These are phyloP conservation scores for Venturia pyrina DNA, from an alignment of 2,329 filamentous ascomycete genomes.

Conservation along the genomic window DNA sequence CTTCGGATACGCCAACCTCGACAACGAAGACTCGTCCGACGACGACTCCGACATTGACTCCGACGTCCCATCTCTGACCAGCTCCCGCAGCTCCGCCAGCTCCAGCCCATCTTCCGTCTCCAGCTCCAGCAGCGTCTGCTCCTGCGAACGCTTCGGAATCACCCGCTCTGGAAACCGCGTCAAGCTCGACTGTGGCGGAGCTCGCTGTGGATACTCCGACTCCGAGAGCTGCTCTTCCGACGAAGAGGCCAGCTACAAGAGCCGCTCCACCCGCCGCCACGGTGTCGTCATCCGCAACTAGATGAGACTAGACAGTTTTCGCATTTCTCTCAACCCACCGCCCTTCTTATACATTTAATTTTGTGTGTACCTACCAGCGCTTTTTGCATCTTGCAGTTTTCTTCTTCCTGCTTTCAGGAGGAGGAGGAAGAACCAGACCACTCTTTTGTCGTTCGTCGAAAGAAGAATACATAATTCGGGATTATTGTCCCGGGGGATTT, in stretches of 20 bases:
- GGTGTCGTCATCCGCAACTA: conserved; percentile 30
- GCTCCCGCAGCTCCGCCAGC: conserved; percentile 63
- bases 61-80: conserved; percentile 64
- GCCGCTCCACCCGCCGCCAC: conserved; percentile 37
- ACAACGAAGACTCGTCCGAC: conserved; percentile 50
- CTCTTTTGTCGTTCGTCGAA: background rate
- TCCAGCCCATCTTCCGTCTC: conserved; percentile 59
- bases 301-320: conserved; percentile 1
- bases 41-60: conserved; percentile 51
- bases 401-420: background rate
- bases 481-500: conserved; percentile 1
- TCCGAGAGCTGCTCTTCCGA: conserved; percentile 62
- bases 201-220: conserved; percentile 73
- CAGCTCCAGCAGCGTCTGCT: conserved; percentile 54
- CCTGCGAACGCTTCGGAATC: conserved; percentile 93
- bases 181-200: conserved; percentile 90
- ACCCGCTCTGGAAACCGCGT: conserved; percentile 86
- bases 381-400: background rate
- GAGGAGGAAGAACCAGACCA: background rate
- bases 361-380: background rate
- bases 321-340: background rate
- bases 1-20: conserved; percentile 54
- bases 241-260: conserved; percentile 48
- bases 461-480: background rate
- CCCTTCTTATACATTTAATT: conserved; percentile 4